Conservation (phyloP, 371 early-diverging fungal species). For the Mucor velutinosus region DNA sequence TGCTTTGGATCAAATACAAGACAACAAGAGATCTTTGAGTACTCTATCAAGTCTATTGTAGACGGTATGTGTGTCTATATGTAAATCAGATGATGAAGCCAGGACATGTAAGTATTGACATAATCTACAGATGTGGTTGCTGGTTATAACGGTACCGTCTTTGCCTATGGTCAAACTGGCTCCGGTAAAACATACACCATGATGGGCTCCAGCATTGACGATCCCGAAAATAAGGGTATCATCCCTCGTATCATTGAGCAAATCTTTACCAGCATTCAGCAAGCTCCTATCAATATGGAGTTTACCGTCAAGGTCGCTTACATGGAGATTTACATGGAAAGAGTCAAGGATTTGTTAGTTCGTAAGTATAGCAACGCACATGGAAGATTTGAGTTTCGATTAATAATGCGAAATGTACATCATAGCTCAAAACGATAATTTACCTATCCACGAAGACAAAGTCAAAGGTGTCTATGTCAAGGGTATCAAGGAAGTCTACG, state of each 20-base stretch:
- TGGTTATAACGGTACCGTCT: constrained; percentile 96
- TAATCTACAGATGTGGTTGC: constrained; percentile 63
- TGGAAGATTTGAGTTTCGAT: not conserved
- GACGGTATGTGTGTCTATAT: constrained; percentile 69
- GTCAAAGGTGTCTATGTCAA: constrained; percentile 94
- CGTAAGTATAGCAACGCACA: constrained; percentile 54
- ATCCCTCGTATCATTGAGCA: constrained; percentile 93
- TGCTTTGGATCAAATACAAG: constrained; percentile 82
- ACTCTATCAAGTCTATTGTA: constrained; percentile 87
- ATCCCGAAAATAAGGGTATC: constrained; percentile 85
- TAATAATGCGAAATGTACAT: not conserved
- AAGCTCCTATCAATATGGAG: constrained; percentile 84
- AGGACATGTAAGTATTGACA: not conserved
- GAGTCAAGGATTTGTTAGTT: constrained; percentile 94
- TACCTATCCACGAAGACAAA: constrained; percentile 96
- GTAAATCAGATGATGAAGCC: not conserved
- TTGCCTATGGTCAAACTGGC: constrained; percentile 98
- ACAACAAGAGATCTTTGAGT: constrained; percentile 87
- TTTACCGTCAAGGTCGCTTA: constrained; percentile 95
- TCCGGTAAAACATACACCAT: constrained; percentile 99
- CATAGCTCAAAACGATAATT: constrained; percentile 81
- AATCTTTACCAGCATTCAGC: constrained; percentile 85
- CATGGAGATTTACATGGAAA: constrained; percentile 99
- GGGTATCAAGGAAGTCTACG: constrained; percentile 94
- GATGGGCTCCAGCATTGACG: constrained; percentile 96